Evolutionary conservation across 129 eudicot genomes (phyloP).

Genomic region (Flaveria brownii): DNA sequence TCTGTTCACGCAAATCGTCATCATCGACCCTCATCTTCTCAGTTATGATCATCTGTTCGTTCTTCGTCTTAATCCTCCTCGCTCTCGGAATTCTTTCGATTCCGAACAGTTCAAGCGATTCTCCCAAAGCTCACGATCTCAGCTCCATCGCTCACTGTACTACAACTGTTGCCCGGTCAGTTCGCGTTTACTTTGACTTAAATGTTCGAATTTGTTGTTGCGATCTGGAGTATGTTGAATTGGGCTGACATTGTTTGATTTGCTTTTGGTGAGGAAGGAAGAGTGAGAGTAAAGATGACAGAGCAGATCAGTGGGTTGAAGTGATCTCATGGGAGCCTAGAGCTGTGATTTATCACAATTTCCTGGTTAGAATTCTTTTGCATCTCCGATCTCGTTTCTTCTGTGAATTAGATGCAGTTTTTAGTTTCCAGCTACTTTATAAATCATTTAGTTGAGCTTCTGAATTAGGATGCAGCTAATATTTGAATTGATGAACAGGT

Average conservation of each 20-base stretch:
- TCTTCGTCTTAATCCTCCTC: constrained; percentile 58
- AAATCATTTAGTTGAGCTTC: neutral
- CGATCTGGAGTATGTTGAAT: constrained; percentile 23
- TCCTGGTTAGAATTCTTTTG: constrained; percentile 49
- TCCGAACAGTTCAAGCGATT: constrained; percentile 35
- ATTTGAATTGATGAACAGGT: too few species aligned
- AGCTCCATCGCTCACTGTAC: constrained; percentile 53
- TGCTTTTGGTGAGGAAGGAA: constrained; percentile 11
- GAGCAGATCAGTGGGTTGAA: constrained; percentile 88
- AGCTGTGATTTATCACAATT: constrained; percentile 76
- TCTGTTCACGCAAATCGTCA: constrained; percentile 45
- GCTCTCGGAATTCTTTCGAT: constrained; percentile 63
- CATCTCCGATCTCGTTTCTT: neutral
- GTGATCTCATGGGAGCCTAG: constrained; percentile 93
- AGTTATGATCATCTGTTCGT: constrained; percentile 42
- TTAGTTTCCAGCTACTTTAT: neutral
- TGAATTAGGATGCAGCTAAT: neutral
- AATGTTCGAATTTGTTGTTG: constrained; percentile 4
- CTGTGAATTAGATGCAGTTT: neutral
- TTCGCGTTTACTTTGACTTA: neutral
- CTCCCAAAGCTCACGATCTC: constrained; percentile 69
- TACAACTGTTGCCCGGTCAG: constrained; percentile 45
- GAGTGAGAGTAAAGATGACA: constrained; percentile 51
- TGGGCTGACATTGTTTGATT: constrained; percentile 21
- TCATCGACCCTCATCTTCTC: constrained; percentile 59